Evolutionary conservation across 148 eudicot genomes (phyloP).

Genomic region (Heliamphora exappendiculata): DNA sequence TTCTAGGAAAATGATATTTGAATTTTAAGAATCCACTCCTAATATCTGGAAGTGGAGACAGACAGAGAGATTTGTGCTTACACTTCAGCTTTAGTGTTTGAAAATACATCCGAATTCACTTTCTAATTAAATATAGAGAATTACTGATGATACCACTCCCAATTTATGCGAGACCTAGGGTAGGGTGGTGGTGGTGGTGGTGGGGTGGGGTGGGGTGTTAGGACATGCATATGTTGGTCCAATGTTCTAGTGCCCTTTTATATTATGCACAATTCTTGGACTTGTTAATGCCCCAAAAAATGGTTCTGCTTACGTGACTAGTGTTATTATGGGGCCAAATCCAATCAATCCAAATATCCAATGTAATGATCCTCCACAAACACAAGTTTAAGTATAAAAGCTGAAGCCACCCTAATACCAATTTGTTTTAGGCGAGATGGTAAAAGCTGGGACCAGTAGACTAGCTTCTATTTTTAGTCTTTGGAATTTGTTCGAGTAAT

Average conservation of each 20-base stretch:
- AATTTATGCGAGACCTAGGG: not conserved
- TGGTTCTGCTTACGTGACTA: not conserved
- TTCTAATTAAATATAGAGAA: not conserved
- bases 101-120: not conserved
- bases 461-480: not conserved
- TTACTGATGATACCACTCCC: not conserved
- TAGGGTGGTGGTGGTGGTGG: not conserved
- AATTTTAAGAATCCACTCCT: too few relatives aligned
- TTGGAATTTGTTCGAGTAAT: not conserved
- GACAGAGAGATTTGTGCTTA: not conserved
- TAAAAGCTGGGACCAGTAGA: not conserved
- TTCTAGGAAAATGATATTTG: too few relatives aligned
- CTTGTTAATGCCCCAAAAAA: not conserved
- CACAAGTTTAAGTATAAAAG: too few relatives aligned
- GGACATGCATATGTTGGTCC: not conserved
- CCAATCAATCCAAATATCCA: too few relatives aligned
- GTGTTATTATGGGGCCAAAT: too few relatives aligned
- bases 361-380: not conserved
- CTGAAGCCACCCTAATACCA: too few relatives aligned
- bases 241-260: not conserved
- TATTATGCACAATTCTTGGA: not conserved
- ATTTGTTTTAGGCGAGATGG: too few relatives aligned
- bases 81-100: not conserved
- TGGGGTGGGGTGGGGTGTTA: not conserved
- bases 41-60: too few relatives aligned